These are phyloP conservation scores for Ophiostoma ulmi DNA, from an alignment of 2,329 filamentous ascomycete species.

Conservation along the genomic window DNA sequence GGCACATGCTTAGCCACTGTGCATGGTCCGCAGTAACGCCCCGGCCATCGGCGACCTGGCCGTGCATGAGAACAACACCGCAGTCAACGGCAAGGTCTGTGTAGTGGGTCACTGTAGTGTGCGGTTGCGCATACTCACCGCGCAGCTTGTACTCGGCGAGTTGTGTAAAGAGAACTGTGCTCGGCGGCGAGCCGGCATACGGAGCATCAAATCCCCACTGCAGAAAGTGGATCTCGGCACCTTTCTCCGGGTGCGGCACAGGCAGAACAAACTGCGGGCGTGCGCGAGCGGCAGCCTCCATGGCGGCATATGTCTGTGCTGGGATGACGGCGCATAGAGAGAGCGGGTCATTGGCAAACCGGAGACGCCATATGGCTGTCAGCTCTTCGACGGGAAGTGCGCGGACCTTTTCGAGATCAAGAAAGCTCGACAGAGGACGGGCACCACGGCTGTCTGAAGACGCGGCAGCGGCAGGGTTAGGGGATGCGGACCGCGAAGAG, in stretches of 20 bases:
- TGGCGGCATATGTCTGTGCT: conserved; percentile 63
- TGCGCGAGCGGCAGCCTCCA: conserved; percentile 64
- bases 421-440: conserved; percentile 46
- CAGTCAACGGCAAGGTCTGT: conserved; percentile 69
- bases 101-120: conserved; percentile 92
- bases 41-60: conserved; percentile 67
- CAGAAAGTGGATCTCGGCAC: conserved; percentile 90
- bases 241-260: conserved; percentile 61
- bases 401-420: conserved; percentile 75
- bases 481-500: neutral
- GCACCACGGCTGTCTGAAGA: conserved; percentile 34
- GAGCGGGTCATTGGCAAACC: conserved; percentile 66
- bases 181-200: conserved; percentile 49
- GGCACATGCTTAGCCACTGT: conserved; percentile 83
- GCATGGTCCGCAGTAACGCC: conserved; percentile 76
- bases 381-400: conserved; percentile 74
- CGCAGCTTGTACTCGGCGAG: conserved; percentile 88
- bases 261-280: conserved; percentile 90
- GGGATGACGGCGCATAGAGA: conserved; percentile 83
- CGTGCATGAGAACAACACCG: conserved; percentile 80
- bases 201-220: conserved; percentile 82
- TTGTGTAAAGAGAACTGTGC: conserved; percentile 85
- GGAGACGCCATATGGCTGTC: conserved; percentile 81
- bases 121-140: conserved; percentile 83
- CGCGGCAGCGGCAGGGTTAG: conserved; percentile 20